These are phyloP conservation scores for Colletotrichum australisinense DNA, from an alignment of 2,329 filamentous ascomycete genomes.

Conservation along the genomic window DNA sequence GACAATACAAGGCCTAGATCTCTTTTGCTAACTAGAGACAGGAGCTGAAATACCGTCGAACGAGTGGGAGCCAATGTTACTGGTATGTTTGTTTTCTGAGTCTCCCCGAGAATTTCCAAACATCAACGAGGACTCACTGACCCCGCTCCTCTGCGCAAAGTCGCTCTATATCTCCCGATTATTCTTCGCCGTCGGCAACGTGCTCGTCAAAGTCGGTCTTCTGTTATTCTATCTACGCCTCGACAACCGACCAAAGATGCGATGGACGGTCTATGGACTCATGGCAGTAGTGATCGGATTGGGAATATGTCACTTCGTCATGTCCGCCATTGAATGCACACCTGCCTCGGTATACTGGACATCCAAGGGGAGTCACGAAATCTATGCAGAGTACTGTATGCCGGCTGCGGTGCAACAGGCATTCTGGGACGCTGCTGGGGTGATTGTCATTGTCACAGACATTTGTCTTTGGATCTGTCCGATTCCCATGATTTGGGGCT, in stretches of 20 bases:
- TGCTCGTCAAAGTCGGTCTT: constrained; percentile 14
- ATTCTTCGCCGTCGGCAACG: constrained; percentile 7
- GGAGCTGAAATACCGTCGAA: not conserved
- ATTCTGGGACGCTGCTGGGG: constrained; percentile 14
- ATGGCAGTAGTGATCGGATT: not conserved
- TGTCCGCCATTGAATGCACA: constrained; percentile 3
- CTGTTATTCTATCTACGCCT: constrained; percentile 19
- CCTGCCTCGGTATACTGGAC: constrained; percentile 5
- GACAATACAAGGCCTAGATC: not conserved
- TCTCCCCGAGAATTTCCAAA: too few relatives aligned
- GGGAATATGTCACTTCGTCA: not conserved
- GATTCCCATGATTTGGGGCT: constrained; percentile 17
- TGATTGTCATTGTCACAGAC: constrained; percentile 13
- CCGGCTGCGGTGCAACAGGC: not conserved
- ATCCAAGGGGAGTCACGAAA: not conserved
- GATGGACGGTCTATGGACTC: constrained; percentile 8
- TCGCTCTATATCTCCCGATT: not conserved
- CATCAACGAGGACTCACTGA: not conserved
- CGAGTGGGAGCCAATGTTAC: constrained; percentile 11
- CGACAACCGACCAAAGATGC: constrained; percentile 17
- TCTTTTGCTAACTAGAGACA: not conserved
- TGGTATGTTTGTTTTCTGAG: not conserved
- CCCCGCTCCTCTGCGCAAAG: not conserved
- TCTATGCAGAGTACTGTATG: constrained; percentile 4
- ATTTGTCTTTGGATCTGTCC: constrained; percentile 19